Base-by-base conservation (phyloP, 2,329 filamentous ascomycete genomes). In the Venturiaceae sp. region DNA sequence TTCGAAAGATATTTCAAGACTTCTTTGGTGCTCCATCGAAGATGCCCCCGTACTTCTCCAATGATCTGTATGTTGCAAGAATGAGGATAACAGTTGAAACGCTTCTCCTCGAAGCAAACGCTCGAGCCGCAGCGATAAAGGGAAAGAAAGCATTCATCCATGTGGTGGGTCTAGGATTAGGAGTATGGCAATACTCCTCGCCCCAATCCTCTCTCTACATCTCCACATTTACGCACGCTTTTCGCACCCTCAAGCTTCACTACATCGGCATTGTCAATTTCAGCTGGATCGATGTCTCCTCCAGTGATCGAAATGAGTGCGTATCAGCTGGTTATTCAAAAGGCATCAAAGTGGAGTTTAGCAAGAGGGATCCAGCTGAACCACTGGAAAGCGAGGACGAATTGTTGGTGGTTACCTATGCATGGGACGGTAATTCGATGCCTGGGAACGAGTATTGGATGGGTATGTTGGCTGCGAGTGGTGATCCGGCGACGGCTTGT, bases 401-500 rank as follows among this genome's bases (percentile, higher is more conserved):
- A 16, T 61, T 70, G 23, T 62, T 70, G 16, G 65, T 71, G 23
- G 41, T 69, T 53, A 68, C 63, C 44, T 70, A 68, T 61, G 68
- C 68, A 1, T 71, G 68, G 67, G 69, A 71, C 60, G 67, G 66
- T 1, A 70, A 70, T 56, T 61, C 67, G 3, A 69, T 69, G 53
- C 67, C 67, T 1, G 67, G 69, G 2, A 70, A 71, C 47, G 67
- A 71, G 59, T 71, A 68, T 53, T 71, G 68, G 67, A 36, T 58
- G 8, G 66, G 67, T 0, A 61, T 59, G 30, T 55, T 71, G 46
- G 36, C 57, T 4, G 65, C 62, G 0, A 66, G 63, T 16, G 66
- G 68, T 5, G 68, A 70, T 63, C 68, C 68, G 16, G 68, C 67
- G 6, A 68, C 67, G 3, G 68, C 67, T 41, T 69, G 67, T 59